Conservation (phyloP, 495 filamentous ascomycete genomes). For the Letharia lupina region DNA sequence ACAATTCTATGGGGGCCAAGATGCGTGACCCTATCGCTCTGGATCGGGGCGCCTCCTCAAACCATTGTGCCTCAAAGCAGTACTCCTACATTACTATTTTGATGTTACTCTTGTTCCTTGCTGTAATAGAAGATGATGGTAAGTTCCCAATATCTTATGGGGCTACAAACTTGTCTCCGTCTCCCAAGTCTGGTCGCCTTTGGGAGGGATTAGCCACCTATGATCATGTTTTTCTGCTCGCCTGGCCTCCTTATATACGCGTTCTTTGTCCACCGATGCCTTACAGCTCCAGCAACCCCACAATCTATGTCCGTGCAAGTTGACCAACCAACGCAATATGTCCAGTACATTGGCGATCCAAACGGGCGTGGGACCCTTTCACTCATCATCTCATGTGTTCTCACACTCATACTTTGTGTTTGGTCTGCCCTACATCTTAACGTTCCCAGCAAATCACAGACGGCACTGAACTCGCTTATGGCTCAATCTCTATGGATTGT, state of each 20-base stretch:
- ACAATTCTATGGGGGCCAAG: background rate
- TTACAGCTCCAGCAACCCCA: background rate
- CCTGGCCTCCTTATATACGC: background rate
- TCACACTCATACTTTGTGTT: too few species aligned
- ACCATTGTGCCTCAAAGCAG: background rate
- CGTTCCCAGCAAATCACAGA: slow-evolving; percentile 20
- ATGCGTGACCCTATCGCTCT: background rate
- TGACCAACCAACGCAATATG: background rate
- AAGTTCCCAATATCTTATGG: background rate
- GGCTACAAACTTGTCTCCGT: background rate
- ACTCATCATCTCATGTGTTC: too few species aligned
- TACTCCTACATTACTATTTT: too few species aligned
- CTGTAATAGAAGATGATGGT: background rate
- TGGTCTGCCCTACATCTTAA: slow-evolving; percentile 32
- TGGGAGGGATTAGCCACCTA: background rate
- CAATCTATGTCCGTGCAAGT: background rate
- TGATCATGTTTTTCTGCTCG: background rate
- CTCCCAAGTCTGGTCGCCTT: background rate
- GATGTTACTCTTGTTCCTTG: background rate
- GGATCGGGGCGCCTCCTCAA: background rate
- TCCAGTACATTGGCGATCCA: background rate
- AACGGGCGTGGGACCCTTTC: too few species aligned
- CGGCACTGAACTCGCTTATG: background rate
- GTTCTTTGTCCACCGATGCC: background rate
- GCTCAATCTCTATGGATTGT: background rate